Evolutionary conservation across 306 rosid genomes (phyloP).

Genomic region (Carpinus fangiana): DNA sequence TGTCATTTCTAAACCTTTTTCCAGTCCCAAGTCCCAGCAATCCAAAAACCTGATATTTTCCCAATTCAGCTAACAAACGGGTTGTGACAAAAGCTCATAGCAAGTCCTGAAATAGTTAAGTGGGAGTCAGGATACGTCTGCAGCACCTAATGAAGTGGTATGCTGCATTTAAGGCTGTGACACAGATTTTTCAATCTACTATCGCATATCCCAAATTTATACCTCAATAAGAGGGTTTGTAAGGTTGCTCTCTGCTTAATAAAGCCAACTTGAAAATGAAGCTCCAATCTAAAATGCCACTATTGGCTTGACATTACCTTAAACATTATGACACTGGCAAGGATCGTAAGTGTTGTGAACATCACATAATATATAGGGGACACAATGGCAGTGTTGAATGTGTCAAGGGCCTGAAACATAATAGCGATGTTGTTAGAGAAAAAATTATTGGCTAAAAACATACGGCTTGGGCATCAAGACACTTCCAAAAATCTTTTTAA

Average conservation of each 20-base stretch:
- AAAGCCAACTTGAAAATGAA: conserved; percentile 3
- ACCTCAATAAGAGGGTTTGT: neutral
- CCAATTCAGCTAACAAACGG: neutral
- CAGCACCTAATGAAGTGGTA: neutral
- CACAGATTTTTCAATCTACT: neutral
- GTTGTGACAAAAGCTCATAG: neutral
- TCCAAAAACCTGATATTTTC: neutral
- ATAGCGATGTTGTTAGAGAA: conserved; percentile 24
- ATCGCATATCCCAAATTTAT: neutral
- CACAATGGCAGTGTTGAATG: conserved; percentile 84
- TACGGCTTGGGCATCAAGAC: neutral
- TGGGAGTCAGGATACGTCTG: neutral
- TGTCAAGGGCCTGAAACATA: conserved; percentile 82
- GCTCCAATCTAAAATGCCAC: conserved; percentile 7
- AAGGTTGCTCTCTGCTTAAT: neutral
- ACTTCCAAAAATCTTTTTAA: neutral
- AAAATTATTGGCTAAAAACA: neutral
- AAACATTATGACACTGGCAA: conserved; percentile 87
- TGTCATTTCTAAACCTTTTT: neutral
- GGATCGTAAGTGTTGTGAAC: conserved; percentile 80
- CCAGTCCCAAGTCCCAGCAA: neutral
- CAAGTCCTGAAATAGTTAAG: neutral
- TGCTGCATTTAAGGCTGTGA: neutral
- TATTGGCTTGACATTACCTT: conserved; percentile 52
- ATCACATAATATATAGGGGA: conserved; percentile 88